Evolutionary conservation across 83 land plant genomes (phyloP), one percentile per base, ranked within the genome.

Genomic region (Thuja plicata): DNA sequence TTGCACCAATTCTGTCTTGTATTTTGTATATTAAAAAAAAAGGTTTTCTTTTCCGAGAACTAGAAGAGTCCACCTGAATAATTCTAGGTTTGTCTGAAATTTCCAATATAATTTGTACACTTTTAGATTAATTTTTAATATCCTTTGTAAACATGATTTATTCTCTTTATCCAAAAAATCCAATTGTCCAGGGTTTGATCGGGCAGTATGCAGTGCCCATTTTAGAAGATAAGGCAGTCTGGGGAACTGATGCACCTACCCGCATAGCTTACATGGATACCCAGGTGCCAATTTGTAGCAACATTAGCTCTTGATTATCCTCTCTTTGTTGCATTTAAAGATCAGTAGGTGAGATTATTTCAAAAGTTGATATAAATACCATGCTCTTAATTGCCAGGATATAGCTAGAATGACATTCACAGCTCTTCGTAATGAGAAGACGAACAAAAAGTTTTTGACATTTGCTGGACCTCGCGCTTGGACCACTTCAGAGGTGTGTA

Each of bases 231-330:
- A 97, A 97, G 88, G 92, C 98, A 54, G 99, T 98, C n/a, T 98
- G 99, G 99, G 99, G 99, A 91, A 98, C 99, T n/a, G 99, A 98
- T 95, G 99, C 99, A 24, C 97, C 99, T 43, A 98, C 99, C 54
- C 88, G 99, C 87, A 95, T 98, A 89, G 99, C 99, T 71, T 98
- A 98, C 91, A 98, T 98, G 99, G 99, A 98, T 86, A 98, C 99
- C 52, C 99, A 98, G 96, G 99, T 98, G 85, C 50, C 9, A 27
- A 24, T 87, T 30, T 21, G 74, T 87, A 35, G 32, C 34, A 17
- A 57, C 34, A 37, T 3, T 52, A 48, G 37, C 13, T 27, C 73
- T 66, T 24, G 48, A 21, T 24, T 9, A 80, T 80, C 48, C 48
- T 40, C 24, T 41, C 10, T 27, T 80, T 45, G n/a, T n/a, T 15